Evolutionary conservation across 371 early-diverging fungal genomes (phyloP).

Genomic region (Entomophthora muscae): DNA sequence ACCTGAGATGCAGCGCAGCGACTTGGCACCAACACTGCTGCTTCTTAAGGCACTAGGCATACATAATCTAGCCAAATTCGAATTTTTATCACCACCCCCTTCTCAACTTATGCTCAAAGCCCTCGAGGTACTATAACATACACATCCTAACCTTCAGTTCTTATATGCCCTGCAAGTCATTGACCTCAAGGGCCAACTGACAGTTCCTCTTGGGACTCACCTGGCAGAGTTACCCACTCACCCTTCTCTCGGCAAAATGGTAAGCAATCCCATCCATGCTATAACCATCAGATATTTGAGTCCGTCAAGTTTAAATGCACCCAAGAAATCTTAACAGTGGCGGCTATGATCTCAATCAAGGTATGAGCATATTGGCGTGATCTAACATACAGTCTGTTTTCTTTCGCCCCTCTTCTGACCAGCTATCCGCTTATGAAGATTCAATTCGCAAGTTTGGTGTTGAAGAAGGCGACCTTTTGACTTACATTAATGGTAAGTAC

Average conservation of each 20-base stretch:
- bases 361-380: conserved; percentile 13
- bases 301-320: conserved; percentile 45
- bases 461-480: conserved; percentile 68
- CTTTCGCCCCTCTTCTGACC: neutral
- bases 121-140: conserved; percentile 3
- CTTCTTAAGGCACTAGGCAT: conserved; percentile 60
- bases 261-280: conserved; percentile 8
- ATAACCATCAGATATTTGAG: conserved; percentile 27
- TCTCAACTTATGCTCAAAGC: conserved; percentile 5
- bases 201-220: conserved; percentile 55
- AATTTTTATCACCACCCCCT: conserved; percentile 39
- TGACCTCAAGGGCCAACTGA: conserved; percentile 51
- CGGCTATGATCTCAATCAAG: conserved; percentile 66
- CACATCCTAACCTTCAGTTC: conserved; percentile 17
- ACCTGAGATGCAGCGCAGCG: conserved; percentile 58
- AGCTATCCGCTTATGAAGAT: conserved; percentile 27
- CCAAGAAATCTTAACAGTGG: conserved; percentile 63
- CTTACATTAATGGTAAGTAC: conserved; percentile 37
- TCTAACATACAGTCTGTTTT: neutral
- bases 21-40: conserved; percentile 37
- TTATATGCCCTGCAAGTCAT: conserved; percentile 55
- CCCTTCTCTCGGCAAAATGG: conserved; percentile 53
- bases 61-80: conserved; percentile 56
- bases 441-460: conserved; percentile 53
- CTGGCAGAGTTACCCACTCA: conserved; percentile 70